phyloP scores from a whole-genome alignment of 805 yeast species.

The Ogataea allantospora region DNA sequence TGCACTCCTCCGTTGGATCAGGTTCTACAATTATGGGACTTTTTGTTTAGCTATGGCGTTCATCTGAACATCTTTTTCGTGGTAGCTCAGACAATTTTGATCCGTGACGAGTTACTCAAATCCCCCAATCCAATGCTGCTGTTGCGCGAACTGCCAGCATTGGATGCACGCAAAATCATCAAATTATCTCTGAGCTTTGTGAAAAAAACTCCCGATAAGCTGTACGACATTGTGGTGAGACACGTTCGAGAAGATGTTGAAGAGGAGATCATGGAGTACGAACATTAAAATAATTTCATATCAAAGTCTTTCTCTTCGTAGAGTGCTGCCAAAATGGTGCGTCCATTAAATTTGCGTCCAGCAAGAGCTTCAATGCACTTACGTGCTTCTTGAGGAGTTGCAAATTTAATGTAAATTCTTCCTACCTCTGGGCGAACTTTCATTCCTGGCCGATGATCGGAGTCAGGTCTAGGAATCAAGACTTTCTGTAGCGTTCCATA shows the following conservation, averaged over 20 bases:
- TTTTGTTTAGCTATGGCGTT: slow-evolving; percentile 84
- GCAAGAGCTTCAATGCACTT: slow-evolving; percentile 55
- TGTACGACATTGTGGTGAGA: slow-evolving; percentile 61
- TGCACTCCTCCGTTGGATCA: slow-evolving; percentile 83
- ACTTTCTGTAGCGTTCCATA: slow-evolving; percentile 53
- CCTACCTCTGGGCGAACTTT: slow-evolving; percentile 62
- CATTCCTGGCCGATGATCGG: slow-evolving; percentile 33
- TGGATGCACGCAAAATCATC: slow-evolving; percentile 72
- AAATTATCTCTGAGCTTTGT: slow-evolving; percentile 78
- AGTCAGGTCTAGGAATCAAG: slow-evolving; percentile 57
- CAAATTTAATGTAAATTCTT: slow-evolving; percentile 66
- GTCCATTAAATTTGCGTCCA: slow-evolving; percentile 65
- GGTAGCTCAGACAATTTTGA: slow-evolving; percentile 75
- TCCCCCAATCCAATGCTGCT: slow-evolving; percentile 71
- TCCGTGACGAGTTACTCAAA: slow-evolving; percentile 59
- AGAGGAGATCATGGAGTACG: slow-evolving; percentile 26
- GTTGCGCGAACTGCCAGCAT: slow-evolving; percentile 66
- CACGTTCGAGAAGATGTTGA: slow-evolving; percentile 56
- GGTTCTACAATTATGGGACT: slow-evolving; percentile 82
- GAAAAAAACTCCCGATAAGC: slow-evolving; percentile 63
- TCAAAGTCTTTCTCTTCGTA: slow-evolving; percentile 60
- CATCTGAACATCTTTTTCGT: slow-evolving; percentile 83
- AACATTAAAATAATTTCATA: slow-evolving; percentile 30
- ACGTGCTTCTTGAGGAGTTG: slow-evolving; percentile 46
- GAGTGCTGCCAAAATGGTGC: slow-evolving; percentile 66